A percentile compares a stretch with the other conserved stretches of the same genome.
These are phyloP conservation scores for Arctostaphylos glauca DNA, from an alignment of 148 eudicot species.

Conservation along the genomic window DNA sequence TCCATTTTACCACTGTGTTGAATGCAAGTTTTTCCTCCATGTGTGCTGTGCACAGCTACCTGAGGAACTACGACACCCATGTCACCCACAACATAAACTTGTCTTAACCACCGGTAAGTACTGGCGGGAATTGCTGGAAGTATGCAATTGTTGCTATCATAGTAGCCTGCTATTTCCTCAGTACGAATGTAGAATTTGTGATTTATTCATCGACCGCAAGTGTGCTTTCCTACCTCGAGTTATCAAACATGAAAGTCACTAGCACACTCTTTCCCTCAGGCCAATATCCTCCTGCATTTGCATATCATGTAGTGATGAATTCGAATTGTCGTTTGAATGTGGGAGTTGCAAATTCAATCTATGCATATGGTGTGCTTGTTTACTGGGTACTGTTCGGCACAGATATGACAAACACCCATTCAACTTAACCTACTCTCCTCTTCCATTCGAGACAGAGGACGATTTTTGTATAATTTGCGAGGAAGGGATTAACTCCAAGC, in stretches of 20 bases:
- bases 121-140: too few species aligned
- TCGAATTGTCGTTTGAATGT: neutral
- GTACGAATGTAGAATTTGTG: fast-evolving
- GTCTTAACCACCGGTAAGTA: neutral
- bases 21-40: neutral
- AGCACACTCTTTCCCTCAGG: neutral
- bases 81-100: neutral
- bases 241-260: neutral
- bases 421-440: neutral
- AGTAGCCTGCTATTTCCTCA: neutral
- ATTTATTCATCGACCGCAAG: neutral
- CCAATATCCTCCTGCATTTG: neutral
- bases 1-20: neutral
- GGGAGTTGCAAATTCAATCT: neutral
- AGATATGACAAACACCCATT: neutral
- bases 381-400: neutral
- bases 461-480: neutral
- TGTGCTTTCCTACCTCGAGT: neutral
- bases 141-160: neutral
- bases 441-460: neutral
- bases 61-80: neutral
- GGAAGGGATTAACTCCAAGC: neutral
- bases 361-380: neutral
- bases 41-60: neutral
- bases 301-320: neutral